Percentiles rank a stretch among this genome's conserved stretches.
These are phyloP conservation scores for Aphanomyces invadans DNA, from an alignment of 352 stramenopile genomes.

Conservation along the genomic window DNA sequence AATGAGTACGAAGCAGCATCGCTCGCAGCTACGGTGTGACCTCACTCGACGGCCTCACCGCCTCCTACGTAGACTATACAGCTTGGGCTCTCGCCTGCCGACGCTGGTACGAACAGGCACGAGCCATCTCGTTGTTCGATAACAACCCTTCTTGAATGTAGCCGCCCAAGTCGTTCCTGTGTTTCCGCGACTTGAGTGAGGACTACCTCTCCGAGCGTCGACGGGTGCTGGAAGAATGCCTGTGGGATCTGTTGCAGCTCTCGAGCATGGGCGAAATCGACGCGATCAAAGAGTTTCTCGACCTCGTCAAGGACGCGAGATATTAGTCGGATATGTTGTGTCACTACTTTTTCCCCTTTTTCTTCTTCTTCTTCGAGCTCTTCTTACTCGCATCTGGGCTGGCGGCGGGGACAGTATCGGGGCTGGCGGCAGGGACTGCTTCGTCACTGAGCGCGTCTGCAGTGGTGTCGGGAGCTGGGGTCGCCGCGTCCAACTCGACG, in stretches of 20 bases:
- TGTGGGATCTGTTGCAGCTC: conserved; percentile 8
- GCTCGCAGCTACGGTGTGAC: too few species aligned
- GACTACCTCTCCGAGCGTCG: conserved; percentile 11
- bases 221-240: conserved; percentile 10
- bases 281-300: not conserved
- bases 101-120: not conserved
- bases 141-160: not conserved
- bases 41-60: too few species aligned
- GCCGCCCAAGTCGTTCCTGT: conserved; percentile 16
- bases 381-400: not conserved
- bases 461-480: too few species aligned
- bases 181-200: conserved; percentile 16
- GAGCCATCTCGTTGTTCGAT: not conserved
- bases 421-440: not conserved
- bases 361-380: conserved; percentile 23
- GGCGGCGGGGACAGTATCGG: not conserved
- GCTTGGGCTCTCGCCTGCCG: conserved; percentile 7
- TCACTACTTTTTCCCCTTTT: conserved; percentile 18
- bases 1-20: conserved; percentile 11
- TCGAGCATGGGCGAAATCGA: conserved; percentile 7
- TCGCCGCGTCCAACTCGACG: not conserved
- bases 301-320: not conserved
- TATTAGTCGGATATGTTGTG: not conserved
- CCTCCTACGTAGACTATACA: conserved; percentile 3
- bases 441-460: not conserved